phyloP scores from a whole-genome alignment of 371 early-diverging fungal species.

The Lichtheimia ornata region DNA sequence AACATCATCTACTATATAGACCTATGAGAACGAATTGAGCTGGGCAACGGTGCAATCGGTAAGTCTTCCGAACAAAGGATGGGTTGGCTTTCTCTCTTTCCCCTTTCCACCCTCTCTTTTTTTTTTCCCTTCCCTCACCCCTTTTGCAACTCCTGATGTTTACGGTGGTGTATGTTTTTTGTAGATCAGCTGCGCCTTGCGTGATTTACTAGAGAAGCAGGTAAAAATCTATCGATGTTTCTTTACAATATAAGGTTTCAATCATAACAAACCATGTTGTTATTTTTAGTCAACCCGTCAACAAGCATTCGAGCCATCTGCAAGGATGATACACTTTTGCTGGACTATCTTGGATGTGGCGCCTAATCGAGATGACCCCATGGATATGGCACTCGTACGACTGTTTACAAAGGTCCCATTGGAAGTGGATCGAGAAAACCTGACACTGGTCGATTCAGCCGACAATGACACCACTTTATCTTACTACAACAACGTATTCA shows the following conservation, averaged over 20 bases:
- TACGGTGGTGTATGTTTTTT: neutral
- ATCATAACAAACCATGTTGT: slow-evolving; percentile 3
- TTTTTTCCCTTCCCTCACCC: neutral
- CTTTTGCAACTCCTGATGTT: slow-evolving; percentile 6
- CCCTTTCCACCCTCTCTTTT: neutral
- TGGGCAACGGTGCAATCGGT: slow-evolving; percentile 29
- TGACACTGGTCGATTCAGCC: too few relatives aligned
- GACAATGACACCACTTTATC: neutral
- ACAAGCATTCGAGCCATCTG: slow-evolving; percentile 16
- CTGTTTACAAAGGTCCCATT: neutral
- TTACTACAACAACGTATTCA: neutral
- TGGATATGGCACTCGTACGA: slow-evolving; percentile 11
- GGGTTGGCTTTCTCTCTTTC: too few relatives aligned
- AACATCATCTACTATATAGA: slow-evolving; percentile 8
- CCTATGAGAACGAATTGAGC: slow-evolving; percentile 21
- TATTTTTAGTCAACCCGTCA: slow-evolving; percentile 9
- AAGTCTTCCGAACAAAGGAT: slow-evolving; percentile 1
- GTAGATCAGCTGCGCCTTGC: slow-evolving; percentile 29
- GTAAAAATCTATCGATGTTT: slow-evolving; percentile 16
- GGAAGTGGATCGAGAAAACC: too few relatives aligned
- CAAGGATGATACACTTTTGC: slow-evolving; percentile 22
- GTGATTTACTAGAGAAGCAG: slow-evolving; percentile 21
- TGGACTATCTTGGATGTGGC: slow-evolving; percentile 19
- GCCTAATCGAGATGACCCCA: slow-evolving; percentile 9
- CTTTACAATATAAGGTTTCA: neutral